Base-by-base conservation (phyloP, 192 early-diverging fungal genomes). In the Coemansia sp. region DNA sequence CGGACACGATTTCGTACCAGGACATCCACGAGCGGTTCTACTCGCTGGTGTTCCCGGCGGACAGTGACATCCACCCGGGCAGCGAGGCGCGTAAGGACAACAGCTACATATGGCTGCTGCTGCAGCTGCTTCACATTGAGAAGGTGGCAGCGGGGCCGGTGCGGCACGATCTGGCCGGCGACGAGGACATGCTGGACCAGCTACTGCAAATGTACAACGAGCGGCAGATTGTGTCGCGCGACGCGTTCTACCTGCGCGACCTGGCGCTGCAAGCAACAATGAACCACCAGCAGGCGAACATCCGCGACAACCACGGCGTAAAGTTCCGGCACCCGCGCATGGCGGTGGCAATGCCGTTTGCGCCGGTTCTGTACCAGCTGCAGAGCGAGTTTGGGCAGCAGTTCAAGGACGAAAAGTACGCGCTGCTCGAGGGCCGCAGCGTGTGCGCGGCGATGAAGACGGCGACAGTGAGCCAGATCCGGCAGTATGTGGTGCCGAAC, bases 211-310 rank as follows among this genome's bases (percentile, higher is more conserved):
- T 90, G 60, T 90, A 87, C 56, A 87, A 89, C 63, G 85, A 87
- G 44, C 75, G 81, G 36, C 88, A 90, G 56, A 83, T 84, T 23
- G 74, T 83, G 42, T 86, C 87, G 3, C 71, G 67, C 59, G 87
- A 88, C 44, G 86, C 81, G 14, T 89, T 89, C 58, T 87, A 82
- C 29, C 73, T 89, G 45, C 81, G 88, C 17, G 88, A 90, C 40
- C 64, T 89, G 43, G 75, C 88, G 8, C 75, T 90, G 34, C 87
- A 85, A 54, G 87, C 86, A 42, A 81, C 82, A 35, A 80, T 90
- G 55, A 81, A 54, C 50, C 81, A 83, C 52, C 85, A 87, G 64
- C 81, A 87, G 36, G 63, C 42, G 6, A 50, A 81, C 38, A 81
- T 89, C 48, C 72, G 75, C 23, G 86, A 90, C 55, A 66, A 72